Base-by-base conservation (phyloP, 495 filamentous ascomycete species). In the Pyronema omphalodes region DNA sequence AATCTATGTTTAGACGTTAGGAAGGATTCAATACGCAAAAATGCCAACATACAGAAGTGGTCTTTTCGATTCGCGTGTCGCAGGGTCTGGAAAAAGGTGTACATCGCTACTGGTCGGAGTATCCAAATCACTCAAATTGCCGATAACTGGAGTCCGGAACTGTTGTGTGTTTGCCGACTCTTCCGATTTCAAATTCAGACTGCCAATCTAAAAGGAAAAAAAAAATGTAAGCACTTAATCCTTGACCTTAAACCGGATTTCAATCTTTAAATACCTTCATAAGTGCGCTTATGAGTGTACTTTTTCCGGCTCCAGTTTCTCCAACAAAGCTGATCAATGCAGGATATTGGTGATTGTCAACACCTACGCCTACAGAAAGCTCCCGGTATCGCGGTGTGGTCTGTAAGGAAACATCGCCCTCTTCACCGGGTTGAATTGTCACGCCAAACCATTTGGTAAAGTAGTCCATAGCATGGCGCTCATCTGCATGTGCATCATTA, bases 81-180 rank as follows among this genome's bases (percentile, higher is more conserved):
- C 65, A 0, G 77, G 78, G 60, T 83, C 78, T 0, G 71, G 63
- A 50, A 81, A 83, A 9, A 82, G 67, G 63, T 83, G 79, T 15
- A 82, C 79, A 59, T 80, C 75, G 7, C 69, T 76, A 6, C 77
- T 78, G 4, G 76, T 81, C 0, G 79, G 18, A 14, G 12, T 47
- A 23, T 47, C 48, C 36, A 51, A 19, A 3, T 33, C 39, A 41
- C 39, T 41, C 7, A 41, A 17, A 17, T 41, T 41, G 1, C 39
- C 39, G 39, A 41, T 41, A 17, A 41, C 39, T 41, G 39, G 39
- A 7, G 39, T 41, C 15, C 39, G 39, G 39, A 41, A 12, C 7
- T 1, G 39, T 41, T 41, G 39, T 12, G 11, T 2, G 39, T 41
- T 41, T 29, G 1, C 23, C 23, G 23, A 29, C 2, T 41, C 39